These are phyloP conservation scores for Cyberlindnera maclurae DNA, from an alignment of 805 yeast genomes.

Conservation along the genomic window DNA sequence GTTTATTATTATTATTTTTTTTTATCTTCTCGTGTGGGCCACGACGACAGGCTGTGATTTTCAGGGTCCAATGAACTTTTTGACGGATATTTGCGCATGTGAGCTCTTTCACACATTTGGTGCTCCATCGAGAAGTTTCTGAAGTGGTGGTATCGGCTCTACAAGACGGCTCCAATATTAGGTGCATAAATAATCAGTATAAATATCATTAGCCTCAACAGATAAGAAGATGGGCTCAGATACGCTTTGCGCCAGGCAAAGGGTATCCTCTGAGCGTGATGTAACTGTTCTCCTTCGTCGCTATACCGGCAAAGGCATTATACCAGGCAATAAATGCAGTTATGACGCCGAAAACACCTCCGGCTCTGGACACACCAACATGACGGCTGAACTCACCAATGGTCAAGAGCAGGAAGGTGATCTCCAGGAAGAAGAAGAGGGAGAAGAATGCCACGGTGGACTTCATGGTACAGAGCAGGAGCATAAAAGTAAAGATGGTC, in stretches of 20 bases:
- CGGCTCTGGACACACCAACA: slow-evolving; percentile 38
- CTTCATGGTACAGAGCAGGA: slow-evolving; percentile 48
- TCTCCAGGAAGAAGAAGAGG: slow-evolving; percentile 43
- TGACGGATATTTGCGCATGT: no score
- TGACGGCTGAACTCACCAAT: slow-evolving; percentile 43
- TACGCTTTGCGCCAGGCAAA: slow-evolving; percentile 25
- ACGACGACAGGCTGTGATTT: no score
- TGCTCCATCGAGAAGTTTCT: no score
- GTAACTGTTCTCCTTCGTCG: slow-evolving; percentile 47
- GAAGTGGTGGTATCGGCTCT: no score
- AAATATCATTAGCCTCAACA: no score
- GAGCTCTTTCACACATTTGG: no score
- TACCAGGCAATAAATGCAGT: slow-evolving; percentile 51
- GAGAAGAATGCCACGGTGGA: slow-evolving; percentile 59
- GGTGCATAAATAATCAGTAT: no score
- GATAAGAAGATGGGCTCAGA: not conserved
- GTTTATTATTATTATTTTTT: no score
- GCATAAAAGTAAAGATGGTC: slow-evolving; percentile 52
- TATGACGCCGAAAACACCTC: slow-evolving; percentile 49
- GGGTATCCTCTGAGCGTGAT: slow-evolving; percentile 25
- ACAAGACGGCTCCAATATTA: no score
- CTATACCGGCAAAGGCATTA: slow-evolving; percentile 55
- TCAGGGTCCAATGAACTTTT: no score
- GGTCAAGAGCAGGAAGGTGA: slow-evolving; percentile 50
- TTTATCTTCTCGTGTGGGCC: no score